These are phyloP conservation scores for Leccinum fibrillosum DNA, from an alignment of 768 basidiomycete genomes.

Conservation along the genomic window DNA sequence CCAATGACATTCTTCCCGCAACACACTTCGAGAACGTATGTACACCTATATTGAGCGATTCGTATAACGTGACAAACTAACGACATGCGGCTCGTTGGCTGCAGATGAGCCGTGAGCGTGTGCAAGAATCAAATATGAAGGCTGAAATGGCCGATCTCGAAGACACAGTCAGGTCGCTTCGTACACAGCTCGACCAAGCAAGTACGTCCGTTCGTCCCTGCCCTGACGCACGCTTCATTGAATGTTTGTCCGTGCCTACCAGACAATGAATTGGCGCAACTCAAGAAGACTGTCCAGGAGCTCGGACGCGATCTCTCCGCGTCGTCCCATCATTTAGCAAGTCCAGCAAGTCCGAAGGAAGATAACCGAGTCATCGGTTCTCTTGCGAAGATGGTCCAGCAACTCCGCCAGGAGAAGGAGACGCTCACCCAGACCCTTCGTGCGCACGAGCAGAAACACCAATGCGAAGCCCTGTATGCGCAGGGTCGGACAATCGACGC, in stretches of 20 bases:
- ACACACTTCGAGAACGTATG: neutral
- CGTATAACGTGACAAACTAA: neutral
- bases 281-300: neutral
- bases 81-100: neutral
- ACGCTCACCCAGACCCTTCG: neutral
- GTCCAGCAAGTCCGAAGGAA: neutral
- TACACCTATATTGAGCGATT: neutral
- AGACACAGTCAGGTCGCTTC: neutral
- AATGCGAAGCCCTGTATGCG: neutral
- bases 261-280: neutral
- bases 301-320: neutral
- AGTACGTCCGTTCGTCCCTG: neutral
- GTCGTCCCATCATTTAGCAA: neutral
- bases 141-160: neutral
- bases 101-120: neutral
- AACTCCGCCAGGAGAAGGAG: neutral
- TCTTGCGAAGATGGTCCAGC: neutral
- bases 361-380: neutral
- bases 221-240: neutral
- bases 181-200: neutral
- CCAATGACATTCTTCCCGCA: neutral
- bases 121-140: neutral
- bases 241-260: neutral
- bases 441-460: neutral
- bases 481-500: neutral